These are phyloP conservation scores for Globisporangium camurandrum DNA, from an alignment of 352 stramenopile species.

Conservation along the genomic window DNA sequence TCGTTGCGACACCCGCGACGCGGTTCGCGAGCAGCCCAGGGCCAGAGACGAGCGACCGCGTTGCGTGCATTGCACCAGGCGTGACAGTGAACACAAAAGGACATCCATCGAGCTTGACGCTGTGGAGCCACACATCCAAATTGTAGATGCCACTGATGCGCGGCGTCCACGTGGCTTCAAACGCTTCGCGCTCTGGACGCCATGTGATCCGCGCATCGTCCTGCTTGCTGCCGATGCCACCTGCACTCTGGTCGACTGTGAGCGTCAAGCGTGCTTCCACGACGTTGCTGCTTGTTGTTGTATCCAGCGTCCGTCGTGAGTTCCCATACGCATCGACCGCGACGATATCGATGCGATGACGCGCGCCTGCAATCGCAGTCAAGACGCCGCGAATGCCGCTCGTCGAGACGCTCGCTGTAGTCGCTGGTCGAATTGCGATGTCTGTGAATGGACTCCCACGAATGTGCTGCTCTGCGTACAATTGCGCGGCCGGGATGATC, in stretches of 20 bases:
- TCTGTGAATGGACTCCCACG: conserved; percentile 40
- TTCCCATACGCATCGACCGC: conserved; percentile 44
- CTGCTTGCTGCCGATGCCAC: conserved; percentile 33
- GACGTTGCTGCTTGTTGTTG: conserved; percentile 16
- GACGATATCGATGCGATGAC: conserved; percentile 31
- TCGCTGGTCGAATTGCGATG: conserved; percentile 26
- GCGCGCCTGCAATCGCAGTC: conserved; percentile 20
- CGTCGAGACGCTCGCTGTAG: conserved; percentile 14
- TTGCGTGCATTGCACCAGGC: conserved; percentile 30
- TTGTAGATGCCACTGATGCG: conserved; percentile 48
- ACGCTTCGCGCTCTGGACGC: conserved; percentile 11
- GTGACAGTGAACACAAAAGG: conserved; percentile 36
- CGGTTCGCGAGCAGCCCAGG: conserved; percentile 31
- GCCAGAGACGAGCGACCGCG: conserved; percentile 36
- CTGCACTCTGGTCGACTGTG: conserved; percentile 34
- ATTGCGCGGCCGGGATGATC: conserved; percentile 28
- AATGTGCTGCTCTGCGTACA: conserved; percentile 49
- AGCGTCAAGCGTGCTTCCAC: conserved; percentile 33
- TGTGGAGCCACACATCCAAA: conserved; percentile 40
- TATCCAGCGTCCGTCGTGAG: conserved; percentile 15
- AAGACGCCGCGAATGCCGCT: conserved; percentile 24
- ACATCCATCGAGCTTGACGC: conserved; percentile 23
- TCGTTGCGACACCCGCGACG: conserved; percentile 35
- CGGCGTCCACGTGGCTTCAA: conserved; percentile 21
- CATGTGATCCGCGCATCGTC: conserved; percentile 26